Base-by-base conservation (phyloP, 192 early-diverging fungal genomes). In the Backusella mclennaniae region DNA sequence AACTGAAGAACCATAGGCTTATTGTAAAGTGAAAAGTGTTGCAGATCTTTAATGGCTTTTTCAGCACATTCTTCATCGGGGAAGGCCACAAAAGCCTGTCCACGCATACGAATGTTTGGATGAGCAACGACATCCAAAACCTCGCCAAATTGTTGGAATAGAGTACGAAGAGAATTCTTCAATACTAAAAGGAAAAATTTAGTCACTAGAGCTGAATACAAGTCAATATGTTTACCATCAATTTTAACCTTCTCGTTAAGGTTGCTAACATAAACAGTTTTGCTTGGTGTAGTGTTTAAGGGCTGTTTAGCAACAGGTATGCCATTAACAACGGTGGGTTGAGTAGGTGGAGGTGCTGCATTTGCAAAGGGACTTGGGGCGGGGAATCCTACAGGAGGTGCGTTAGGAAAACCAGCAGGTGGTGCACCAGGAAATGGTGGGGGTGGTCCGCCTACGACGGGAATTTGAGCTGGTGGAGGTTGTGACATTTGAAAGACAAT, bases 51-150 rank as follows among this genome's bases (percentile, higher is more conserved):
- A 69, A 96, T 80, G 2, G 98, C 96, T 59, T 89, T 92, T 31
- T 82, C 78, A 1, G 97, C 96, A 41, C 84, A 75, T 63, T 95
- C 95, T 35, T 83, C 74, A 29, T 90, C 81, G 73, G 90, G 87
- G 80, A 94, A 98, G 0, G 90, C 91, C 1, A 99, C 87, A 84
- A 97, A 99, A 0, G 97, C 98, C 79, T 99, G 98, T 19, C 98
- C 98, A 73, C 95, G 89, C 88, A 95, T 92, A 70, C 89, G 85
- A 73, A 98, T 87, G 84, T 94, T 92, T 74, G 82, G 77, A 71
- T 94, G 95, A 9, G 92, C 92, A 17, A 90, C 85, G 12, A 98
- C 90, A 66, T 98, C 93, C 1, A 96, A 71, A 12, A 99, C 87
- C 42, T 93, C 82, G 33, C 98, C 98, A 76, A 92, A 97, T 29